Evolutionary conservation across 257 asterid genomes (phyloP).

Genomic region (Anisodus acutangulus): DNA sequence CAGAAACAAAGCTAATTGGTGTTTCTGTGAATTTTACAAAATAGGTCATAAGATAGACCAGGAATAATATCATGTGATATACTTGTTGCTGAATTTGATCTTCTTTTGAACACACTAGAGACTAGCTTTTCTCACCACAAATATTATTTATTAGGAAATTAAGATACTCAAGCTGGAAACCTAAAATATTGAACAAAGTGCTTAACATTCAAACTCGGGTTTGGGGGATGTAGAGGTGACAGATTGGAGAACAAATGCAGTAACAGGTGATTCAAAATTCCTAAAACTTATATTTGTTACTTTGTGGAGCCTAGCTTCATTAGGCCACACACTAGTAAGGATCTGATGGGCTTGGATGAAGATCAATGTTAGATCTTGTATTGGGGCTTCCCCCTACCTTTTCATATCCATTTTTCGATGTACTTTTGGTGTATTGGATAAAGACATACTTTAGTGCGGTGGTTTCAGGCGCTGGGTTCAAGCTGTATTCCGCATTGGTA

Average conservation of each 20-base stretch:
- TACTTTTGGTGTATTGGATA: not conserved
- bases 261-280: constrained; percentile 1
- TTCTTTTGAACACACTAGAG: not conserved
- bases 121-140: not conserved
- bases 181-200: not conserved
- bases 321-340: not conserved
- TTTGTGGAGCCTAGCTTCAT: constrained; percentile 12
- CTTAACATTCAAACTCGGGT: not conserved
- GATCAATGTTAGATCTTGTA: constrained; percentile 3
- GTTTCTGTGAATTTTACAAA: not conserved
- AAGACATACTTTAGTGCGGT: constrained; percentile 7
- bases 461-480: constrained; percentile 92
- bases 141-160: not conserved
- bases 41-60: not conserved
- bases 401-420: not conserved
- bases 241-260: not conserved
- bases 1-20: not conserved
- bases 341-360: constrained; percentile 1
- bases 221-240: constrained; percentile 18
- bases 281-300: not conserved
- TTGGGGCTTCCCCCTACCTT: not conserved
- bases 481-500: constrained; percentile 68
- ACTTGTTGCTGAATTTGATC: not conserved
- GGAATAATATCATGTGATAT: not conserved
- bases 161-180: not conserved